Conservation (phyloP, 352 stramenopile species). For the Phytophthora multivora region DNA sequence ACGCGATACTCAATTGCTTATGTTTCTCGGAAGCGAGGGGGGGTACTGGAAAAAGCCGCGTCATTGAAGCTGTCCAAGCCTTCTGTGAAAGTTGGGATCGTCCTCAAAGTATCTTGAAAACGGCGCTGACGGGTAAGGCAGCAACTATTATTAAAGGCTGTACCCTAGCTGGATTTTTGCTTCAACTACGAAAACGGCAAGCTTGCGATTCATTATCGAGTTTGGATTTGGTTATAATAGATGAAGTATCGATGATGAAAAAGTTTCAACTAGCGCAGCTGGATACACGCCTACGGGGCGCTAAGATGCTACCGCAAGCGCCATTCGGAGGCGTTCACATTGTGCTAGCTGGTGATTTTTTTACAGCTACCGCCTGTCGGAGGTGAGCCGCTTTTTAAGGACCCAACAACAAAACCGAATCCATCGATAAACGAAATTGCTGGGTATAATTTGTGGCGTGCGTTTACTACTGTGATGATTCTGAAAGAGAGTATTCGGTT, state of each 20-base stretch:
- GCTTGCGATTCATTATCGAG: background rate
- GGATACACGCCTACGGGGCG: background rate
- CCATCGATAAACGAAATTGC: background rate
- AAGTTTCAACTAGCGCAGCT: conserved; percentile 2
- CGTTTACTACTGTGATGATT: background rate
- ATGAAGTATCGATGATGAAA: conserved; percentile 15
- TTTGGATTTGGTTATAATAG: conserved; percentile 11
- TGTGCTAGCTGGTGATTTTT: background rate
- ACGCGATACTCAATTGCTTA: background rate
- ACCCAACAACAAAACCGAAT: background rate
- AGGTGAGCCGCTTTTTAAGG: background rate
- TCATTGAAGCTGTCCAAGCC: background rate
- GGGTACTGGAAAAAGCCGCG: conserved; percentile 5
- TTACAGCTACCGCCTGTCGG: background rate
- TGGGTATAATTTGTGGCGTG: background rate
- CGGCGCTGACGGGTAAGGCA: conserved; percentile 2
- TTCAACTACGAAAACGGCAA: background rate
- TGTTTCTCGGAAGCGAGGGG: conserved; percentile 1
- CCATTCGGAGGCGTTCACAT: background rate
- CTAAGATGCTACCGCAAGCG: background rate
- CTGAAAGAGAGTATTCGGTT: conserved; percentile 26
- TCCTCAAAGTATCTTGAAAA: background rate
- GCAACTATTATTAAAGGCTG: conserved; percentile 5
- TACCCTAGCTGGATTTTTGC: conserved; percentile 3
- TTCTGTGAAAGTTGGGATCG: conserved; percentile 8